phyloP scores from a whole-genome alignment of 495 filamentous ascomycete species.

The Choiromyces venosus region DNA sequence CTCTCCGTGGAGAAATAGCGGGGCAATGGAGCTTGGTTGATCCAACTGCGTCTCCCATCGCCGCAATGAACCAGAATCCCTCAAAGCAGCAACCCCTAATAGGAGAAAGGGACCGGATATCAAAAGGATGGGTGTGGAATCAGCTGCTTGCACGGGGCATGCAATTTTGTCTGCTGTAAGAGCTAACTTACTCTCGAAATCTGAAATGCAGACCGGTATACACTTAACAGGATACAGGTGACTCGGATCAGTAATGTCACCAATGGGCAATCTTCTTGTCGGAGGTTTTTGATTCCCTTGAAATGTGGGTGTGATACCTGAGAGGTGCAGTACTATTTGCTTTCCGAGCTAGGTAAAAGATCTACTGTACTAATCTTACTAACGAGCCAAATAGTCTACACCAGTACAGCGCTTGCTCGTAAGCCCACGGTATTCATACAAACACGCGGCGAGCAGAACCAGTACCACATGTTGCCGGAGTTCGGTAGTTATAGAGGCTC shows the following conservation, averaged over 20 bases:
- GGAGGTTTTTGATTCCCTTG: neutral
- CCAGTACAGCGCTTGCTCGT: no score
- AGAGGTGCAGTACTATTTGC: no score
- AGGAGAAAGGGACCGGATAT: neutral
- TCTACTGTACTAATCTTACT: no score
- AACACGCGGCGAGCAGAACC: no score
- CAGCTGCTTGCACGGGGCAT: neutral
- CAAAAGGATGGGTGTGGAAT: neutral
- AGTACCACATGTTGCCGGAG: no score
- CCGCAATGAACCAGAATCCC: neutral
- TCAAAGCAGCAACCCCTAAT: neutral
- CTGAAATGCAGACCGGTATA: neutral
- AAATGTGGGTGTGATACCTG: neutral
- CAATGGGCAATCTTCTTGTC: neutral
- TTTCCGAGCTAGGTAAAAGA: no score
- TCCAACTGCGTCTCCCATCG: neutral
- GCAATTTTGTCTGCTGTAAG: neutral
- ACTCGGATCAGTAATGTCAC: neutral
- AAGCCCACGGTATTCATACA: no score
- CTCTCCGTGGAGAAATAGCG: neutral
- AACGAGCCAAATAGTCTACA: no score
- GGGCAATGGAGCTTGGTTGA: neutral
- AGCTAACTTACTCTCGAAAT: neutral
- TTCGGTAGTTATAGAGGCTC: no score
- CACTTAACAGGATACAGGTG: neutral